Conservation (phyloP, 495 filamentous ascomycete genomes). For the Penicilliopsis zonata region DNA sequence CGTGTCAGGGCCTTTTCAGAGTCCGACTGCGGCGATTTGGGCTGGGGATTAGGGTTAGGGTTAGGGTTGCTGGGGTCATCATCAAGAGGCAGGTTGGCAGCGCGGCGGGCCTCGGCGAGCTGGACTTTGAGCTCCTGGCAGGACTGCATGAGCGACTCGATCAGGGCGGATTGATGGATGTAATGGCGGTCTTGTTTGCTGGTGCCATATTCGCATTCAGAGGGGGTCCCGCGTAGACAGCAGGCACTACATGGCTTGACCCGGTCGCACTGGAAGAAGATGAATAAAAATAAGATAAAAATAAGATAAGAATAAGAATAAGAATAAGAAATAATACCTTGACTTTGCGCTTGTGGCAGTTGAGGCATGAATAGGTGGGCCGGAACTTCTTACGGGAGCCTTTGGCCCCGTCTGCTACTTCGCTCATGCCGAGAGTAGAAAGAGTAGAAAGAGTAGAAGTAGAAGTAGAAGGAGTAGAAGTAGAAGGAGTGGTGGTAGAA, state of each 20-base stretch:
- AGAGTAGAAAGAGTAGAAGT: too few species aligned
- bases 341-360: slow-evolving; percentile 19
- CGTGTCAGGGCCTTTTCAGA: too few species aligned
- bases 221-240: slow-evolving; percentile 15
- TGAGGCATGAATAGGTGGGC: slow-evolving; percentile 17
- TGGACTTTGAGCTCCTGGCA: slow-evolving; percentile 10
- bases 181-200: slow-evolving; percentile 16
- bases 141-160: slow-evolving; percentile 11
- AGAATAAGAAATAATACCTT: slow-evolving; percentile 10
- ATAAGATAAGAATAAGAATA: too few species aligned
- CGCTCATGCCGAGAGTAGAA: too few species aligned
- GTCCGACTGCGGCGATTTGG: too few species aligned
- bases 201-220: slow-evolving; percentile 18
- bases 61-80: too few species aligned
- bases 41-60: too few species aligned
- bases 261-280: slow-evolving; percentile 12
- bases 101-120: slow-evolving; percentile 9
- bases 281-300: background rate
- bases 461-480: too few species aligned
- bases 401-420: too few species aligned
- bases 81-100: slow-evolving; percentile 8
- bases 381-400: slow-evolving; percentile 18
- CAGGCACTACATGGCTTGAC: slow-evolving; percentile 18
- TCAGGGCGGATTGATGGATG: slow-evolving; percentile 14
- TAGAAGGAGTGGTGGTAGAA: too few species aligned